Evolutionary conservation across 31 red algal species (phyloP).

Genomic region (Porphyra umbilicalis): DNA sequence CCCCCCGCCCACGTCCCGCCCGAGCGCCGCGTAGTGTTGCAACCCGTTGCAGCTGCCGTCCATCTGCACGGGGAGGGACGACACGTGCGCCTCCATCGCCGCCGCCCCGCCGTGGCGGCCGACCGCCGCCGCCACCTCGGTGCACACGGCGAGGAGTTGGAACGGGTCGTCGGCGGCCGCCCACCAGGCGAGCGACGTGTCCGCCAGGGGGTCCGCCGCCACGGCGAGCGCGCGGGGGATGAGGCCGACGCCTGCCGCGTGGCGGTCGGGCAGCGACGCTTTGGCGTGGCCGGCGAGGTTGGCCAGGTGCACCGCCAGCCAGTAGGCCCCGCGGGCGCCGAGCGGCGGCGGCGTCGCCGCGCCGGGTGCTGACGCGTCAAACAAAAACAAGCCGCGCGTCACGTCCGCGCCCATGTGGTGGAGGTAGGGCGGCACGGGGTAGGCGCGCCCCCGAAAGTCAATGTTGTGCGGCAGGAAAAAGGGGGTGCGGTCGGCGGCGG

Average conservation of each 20-base stretch:
- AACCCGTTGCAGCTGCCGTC: slow-evolving; percentile 95
- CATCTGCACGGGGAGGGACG: slow-evolving; percentile 62
- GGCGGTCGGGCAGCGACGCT: slow-evolving; percentile 59
- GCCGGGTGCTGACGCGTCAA: slow-evolving; percentile 31
- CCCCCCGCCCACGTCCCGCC: slow-evolving; percentile 57
- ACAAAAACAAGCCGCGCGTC: slow-evolving; percentile 57
- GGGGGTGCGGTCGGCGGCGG: slow-evolving; percentile 11
- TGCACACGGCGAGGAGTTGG: slow-evolving; percentile 79
- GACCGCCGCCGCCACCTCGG: slow-evolving; percentile 41
- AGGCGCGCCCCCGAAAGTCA: slow-evolving; percentile 92
- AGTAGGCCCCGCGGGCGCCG: slow-evolving; percentile 68
- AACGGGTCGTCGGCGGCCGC: slow-evolving; percentile 74
- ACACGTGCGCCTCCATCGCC: slow-evolving; percentile 33
- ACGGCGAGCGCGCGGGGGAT: slow-evolving; percentile 24
- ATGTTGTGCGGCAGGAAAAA: slow-evolving; percentile 85
- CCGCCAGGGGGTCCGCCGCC: slow-evolving; percentile 35
- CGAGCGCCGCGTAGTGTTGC: slow-evolving; percentile 91
- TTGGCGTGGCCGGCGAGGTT: slow-evolving; percentile 77
- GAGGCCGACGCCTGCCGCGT: slow-evolving; percentile 25
- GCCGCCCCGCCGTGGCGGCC: slow-evolving; percentile 23
- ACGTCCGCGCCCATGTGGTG: slow-evolving; percentile 82
- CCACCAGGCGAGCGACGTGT: slow-evolving; percentile 74
- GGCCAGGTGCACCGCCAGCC: slow-evolving; percentile 84
- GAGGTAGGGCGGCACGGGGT: slow-evolving; percentile 70
- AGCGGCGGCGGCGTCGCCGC: slow-evolving; percentile 9